Base-by-base conservation (phyloP, 805 yeast genomes). In the Monosporozyma servazzii region DNA sequence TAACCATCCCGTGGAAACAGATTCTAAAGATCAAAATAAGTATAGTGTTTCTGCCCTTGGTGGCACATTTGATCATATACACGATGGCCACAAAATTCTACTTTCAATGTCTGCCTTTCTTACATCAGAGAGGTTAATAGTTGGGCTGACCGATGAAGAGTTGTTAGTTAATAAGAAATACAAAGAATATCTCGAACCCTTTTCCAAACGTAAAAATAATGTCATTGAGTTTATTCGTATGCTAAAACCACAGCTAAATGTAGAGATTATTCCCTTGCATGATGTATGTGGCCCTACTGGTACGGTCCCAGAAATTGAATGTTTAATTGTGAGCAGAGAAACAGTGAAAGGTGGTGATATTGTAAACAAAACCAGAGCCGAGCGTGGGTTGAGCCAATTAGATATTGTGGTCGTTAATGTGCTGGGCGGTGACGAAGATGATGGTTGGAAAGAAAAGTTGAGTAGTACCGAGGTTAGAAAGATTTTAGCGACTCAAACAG, bases 211-310 rank as follows among this genome's bases (percentile, higher is more conserved):
- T 51, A 72, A 73, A 6, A 57, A 58, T 0, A 62, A 62, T 1
- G 86, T 85, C 0, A 54, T 62, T 1, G 48, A 59, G 0, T 88
- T 88, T 61, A 54, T 91, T 5, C 56, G 60, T 1, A 58, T 71
- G 27, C 60, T 81, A 10, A 73, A 73, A 42, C 82, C 87, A 3
- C 53, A 60, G 0, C 61, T 83, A 6, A 51, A 55, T 0, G 69
- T 80, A 10, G 80, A 81, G 29, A 70, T 84, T 1, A 77, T 76
- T 48, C 80, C 84, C 56, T 82, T 93, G 45, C 76, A 81, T 53
- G 98, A 93, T 64, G 77, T 90, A 0, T 89, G 95, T 68, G 99
- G 99, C 0, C 99, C 98, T 3, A 89, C 99, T 0, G 96, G 88
- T 0, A 75, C 77, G 11, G 75, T 85, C 2, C 74, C 75, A 13